Conservation (phyloP, 2,329 filamentous ascomycete species). For the Pyrenochaeta sp. region DNA sequence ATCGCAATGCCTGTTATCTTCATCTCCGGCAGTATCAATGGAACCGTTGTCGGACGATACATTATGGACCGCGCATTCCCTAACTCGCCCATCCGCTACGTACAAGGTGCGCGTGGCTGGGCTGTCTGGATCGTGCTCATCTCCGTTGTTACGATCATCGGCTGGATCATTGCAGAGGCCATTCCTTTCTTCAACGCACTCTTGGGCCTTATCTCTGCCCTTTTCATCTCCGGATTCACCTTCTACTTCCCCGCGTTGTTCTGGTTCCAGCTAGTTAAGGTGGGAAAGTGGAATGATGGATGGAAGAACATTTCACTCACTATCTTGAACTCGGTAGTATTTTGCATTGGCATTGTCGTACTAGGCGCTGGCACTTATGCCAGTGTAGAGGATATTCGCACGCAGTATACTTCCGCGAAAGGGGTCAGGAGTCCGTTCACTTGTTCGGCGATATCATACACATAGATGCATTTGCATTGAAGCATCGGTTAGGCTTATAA, state of each 20-base stretch:
- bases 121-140: conserved; percentile 69
- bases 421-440: conserved; percentile 55
- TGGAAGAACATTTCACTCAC: conserved; percentile 43
- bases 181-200: conserved; percentile 77
- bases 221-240: conserved; percentile 75
- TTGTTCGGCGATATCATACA: conserved; percentile 46
- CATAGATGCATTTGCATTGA: conserved; percentile 15
- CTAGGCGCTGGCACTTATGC: conserved; percentile 55
- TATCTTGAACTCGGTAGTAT: conserved; percentile 36
- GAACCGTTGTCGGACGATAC: conserved; percentile 72
- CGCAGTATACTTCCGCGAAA: conserved; percentile 48
- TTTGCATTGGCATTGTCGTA: conserved; percentile 43
- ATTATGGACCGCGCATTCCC: conserved; percentile 69
- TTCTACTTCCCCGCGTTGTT: conserved; percentile 53
- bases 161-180: conserved; percentile 74
- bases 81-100: conserved; percentile 58
- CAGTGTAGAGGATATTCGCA: conserved; percentile 54
- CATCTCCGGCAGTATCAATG: conserved; percentile 75
- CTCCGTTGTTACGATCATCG: conserved; percentile 65
- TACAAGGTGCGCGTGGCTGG: conserved; percentile 49
- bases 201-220: conserved; percentile 67
- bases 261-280: conserved; percentile 52
- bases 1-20: conserved; percentile 76
- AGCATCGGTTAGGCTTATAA: neutral
- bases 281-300: conserved; percentile 53